Evolutionary conservation across 2,329 filamentous ascomycete species (phyloP).

Genomic region (Leptographium lundbergii): DNA sequence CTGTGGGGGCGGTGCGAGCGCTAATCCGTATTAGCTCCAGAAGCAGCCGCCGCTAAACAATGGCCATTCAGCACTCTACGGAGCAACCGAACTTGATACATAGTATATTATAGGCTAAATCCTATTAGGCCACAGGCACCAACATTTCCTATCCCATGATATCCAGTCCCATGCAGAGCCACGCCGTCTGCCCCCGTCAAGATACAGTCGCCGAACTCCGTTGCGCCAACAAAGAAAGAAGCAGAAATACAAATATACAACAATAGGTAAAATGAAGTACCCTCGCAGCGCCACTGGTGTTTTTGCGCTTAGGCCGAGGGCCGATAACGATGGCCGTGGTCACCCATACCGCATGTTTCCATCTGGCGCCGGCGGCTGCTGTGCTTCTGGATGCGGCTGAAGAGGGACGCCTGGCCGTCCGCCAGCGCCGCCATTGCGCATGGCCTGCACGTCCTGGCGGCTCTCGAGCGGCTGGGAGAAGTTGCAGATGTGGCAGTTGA

Average conservation of each 20-base stretch:
- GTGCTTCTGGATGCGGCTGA: slow-evolving; percentile 11
- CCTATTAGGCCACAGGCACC: too few relatives aligned
- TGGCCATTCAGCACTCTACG: not conserved
- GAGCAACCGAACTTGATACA: too few relatives aligned
- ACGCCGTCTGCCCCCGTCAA: not conserved
- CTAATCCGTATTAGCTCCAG: not conserved
- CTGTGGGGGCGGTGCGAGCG: not conserved
- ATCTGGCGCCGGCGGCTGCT: slow-evolving; percentile 6
- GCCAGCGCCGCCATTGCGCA: slow-evolving; percentile 25
- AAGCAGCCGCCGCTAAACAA: not conserved
- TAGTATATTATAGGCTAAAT: too few relatives aligned
- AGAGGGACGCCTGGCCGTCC: slow-evolving; percentile 17
- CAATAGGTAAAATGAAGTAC: not conserved
- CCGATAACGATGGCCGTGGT: not conserved
- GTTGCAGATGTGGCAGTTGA: slow-evolving; percentile 63
- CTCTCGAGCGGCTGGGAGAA: slow-evolving; percentile 56
- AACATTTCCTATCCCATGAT: not conserved
- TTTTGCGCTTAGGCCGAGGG: not conserved
- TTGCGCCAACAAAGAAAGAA: not conserved
- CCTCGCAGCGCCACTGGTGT: not conserved
- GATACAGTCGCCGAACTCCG: not conserved
- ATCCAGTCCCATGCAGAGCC: not conserved
- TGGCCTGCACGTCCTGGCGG: slow-evolving; percentile 41
- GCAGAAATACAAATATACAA: not conserved
- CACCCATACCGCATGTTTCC: slow-evolving; percentile 18